Evolutionary conservation across 768 basidiomycete species (phyloP), one percentile per base, ranked within the genome.

Genomic region (Rhodotorula toruloides): DNA sequence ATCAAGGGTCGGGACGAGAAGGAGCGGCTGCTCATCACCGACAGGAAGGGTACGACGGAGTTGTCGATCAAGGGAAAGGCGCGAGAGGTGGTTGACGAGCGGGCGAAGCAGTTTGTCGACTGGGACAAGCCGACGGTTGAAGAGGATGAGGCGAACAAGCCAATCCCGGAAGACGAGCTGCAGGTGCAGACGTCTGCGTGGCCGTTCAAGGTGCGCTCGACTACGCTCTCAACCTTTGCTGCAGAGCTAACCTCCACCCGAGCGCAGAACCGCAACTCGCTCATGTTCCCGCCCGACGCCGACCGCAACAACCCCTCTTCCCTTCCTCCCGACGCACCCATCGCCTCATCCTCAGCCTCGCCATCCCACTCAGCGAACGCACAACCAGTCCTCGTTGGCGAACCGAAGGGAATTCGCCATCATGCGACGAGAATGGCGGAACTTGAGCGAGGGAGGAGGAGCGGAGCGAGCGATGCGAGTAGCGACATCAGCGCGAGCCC

Each of bases 201-300:
- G 74, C 61, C 60, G 7, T 75, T 73, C 61, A 77, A 62, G 58
- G 75, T 72, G 32, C 14, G 72, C 54, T 88, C 44, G 84, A 84
- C 11, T 88, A 89, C 42, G 87, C 89, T 74, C 87, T 83, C 5
- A 90, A 88, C 89, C 84, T 62, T 48, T 25, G 34, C 29, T 37
- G 61, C 40, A 47, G 46, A 4, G 4, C 53, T 21, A 2, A 25
- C 34, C 27, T 40, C 27, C 13, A 14, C 44, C 13, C 36, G 25
- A 39, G 12, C 29, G 6, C 72, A 96, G 92, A 83, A 90, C 34
- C 86, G 96, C 63, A 99, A 99, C 78, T 86, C 89, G 7, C 81
- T 99, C 58, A 96, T 96, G 91, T 99, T 97, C 75, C 76, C 87
- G 0, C 93, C 96, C 3, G 96, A 96, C 74, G 90, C 90, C 34